A percentile compares a stretch with the other conserved stretches of the same genome.
These are phyloP conservation scores for Amphicarpaea edgeworthii DNA, from an alignment of 306 rosid genomes.

Conservation along the genomic window DNA sequence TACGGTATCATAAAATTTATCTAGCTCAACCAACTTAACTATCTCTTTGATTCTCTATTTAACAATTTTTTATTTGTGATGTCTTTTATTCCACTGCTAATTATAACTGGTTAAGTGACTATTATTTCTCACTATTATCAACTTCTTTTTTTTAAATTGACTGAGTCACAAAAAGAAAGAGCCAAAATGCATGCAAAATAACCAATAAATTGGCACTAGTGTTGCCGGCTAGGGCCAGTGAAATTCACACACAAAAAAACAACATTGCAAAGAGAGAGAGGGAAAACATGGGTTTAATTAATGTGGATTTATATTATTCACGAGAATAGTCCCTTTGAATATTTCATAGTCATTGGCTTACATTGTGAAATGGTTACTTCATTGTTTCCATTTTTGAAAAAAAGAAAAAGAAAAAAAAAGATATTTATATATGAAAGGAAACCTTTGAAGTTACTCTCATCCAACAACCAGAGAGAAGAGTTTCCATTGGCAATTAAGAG, in stretches of 20 bases:
- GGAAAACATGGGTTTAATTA: conserved; percentile 25
- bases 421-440: conserved; percentile 22
- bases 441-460: conserved; percentile 48
- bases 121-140: background rate
- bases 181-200: conserved; percentile 26
- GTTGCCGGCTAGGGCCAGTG: conserved; percentile 39
- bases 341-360: conserved; percentile 3
- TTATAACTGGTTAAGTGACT: background rate
- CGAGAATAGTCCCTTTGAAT: conserved; percentile 48
- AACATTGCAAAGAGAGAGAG: conserved; percentile 19
- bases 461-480: conserved; percentile 32
- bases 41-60: too few relatives aligned
- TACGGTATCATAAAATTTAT: too few relatives aligned
- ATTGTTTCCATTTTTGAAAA: background rate
- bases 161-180: conserved; percentile 28
- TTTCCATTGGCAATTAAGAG: conserved; percentile 51
- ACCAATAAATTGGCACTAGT: conserved; percentile 4
- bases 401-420: too few relatives aligned
- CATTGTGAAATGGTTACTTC: background rate
- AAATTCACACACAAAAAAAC: background rate
- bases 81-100: background rate
- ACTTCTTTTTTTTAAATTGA: conserved; percentile 12
- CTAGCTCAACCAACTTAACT: too few relatives aligned
- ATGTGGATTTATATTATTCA: conserved; percentile 48
- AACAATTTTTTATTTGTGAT: background rate